Evolutionary conservation across 2,329 filamentous ascomycete species (phyloP), one percentile per base, ranked within the genome.

Genomic region (Aspergillus felis): DNA sequence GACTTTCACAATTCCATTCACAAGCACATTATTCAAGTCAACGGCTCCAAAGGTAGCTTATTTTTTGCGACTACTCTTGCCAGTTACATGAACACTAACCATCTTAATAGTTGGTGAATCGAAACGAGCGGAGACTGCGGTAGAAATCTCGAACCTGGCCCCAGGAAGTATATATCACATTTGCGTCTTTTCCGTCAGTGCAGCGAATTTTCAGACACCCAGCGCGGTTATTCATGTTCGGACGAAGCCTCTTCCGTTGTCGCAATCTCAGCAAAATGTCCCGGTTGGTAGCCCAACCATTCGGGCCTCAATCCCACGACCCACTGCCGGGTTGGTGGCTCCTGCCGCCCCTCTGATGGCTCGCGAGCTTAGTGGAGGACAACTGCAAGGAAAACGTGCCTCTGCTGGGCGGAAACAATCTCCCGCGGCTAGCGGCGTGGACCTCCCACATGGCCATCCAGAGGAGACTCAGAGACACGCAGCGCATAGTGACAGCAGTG

Each of bases 91-190:
- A 25, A 22, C 25, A 50, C 62, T 67, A 57, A 70, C 42, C 20
- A 50, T 35, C 54, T 61, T 56, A 17, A 42, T 70, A 91, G 90
- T 97, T 63, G 94, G 92, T 66, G 91, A 96, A 69, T 91, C 92
- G 48, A 87, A 85, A 62, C 86, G 87, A 66, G 84, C 86, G 64
- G 91, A 96, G 72, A 91, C 89, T 0, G 90, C 91, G n/a, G 92
- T 97, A 54, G 92, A 90, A 49, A 92, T 99, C 55, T 92, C 89
- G 32, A 91, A 92, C 42, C 81, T 99, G 7, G 87, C 89, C 66
- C 92, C 94, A 0, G 87, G 89, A 63, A 90, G 90, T 67, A 95
- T 92, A 68, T 97, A 97, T 76, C 95, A 96, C 63, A 87, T 99
- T 28, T 88, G 93, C 59, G 91, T 97, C 54, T 90, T 97, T 64